Evolutionary conservation across 345 rosid genomes (phyloP), one percentile per base, ranked within the genome.

Genomic region (Physaria fendleri): DNA sequence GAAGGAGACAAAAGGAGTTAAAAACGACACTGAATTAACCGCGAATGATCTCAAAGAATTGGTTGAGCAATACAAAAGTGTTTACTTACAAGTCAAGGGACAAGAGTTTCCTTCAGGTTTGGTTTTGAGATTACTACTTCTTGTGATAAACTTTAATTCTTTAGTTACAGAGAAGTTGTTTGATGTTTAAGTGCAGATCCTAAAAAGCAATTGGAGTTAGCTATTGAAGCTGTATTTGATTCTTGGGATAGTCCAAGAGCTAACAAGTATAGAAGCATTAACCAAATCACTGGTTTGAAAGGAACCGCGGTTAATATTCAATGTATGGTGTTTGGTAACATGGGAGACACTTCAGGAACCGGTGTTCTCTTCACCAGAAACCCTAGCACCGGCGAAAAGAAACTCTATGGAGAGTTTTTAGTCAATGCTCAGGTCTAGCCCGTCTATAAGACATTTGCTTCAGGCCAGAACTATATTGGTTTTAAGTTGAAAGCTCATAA

Each of bases 301-400:
- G 96, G 98, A 52, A 88, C 96, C 40, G 96, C 98, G 0, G 96
- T 92, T 40, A 92, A 92, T 63, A 80, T 92, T 56, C 98, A 92
- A 28, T 82, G 91, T 56, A 92, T 92, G 95, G 98, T 86, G 52
- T 86, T 92, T 58, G 96, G 95, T 35, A 92, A 92, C 79, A 92
- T 88, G 96, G 98, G 96, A 13, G 75, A 83, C 51, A 79, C 95
- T 59, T 88, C 96, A 28, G 98, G 98, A 52, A 88, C 98, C 0
- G 96, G 98, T 54, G 98, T 92, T 55, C 76, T 92, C 38, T 92
- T 92, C 77, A 92, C 96, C 2, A 84, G 96, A 65, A 92, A 92
- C 70, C 98, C 96, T 5, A 88, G 95, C 71, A 92, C 91, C 0
- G 96, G 96, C 15, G 93, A 84, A 69, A 88, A 86, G 44, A 86